Evolutionary conservation across 306 rosid species (phyloP), one percentile per base, ranked within the genome.

Genomic region (Chamaecrista fasciculata): DNA sequence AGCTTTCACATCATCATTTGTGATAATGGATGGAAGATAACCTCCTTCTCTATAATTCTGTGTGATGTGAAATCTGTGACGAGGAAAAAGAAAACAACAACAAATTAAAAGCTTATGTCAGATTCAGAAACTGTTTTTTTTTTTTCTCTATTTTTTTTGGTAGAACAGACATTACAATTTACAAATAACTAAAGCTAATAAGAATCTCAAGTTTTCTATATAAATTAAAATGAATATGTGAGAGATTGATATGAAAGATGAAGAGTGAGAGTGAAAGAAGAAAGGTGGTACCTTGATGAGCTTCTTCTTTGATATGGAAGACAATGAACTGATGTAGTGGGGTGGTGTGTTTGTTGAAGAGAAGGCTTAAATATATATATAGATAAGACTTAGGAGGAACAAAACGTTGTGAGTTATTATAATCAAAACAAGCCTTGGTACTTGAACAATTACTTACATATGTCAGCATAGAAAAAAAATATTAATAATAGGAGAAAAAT

Each of bases 221-320:
- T 34, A 7, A 37, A 24, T 14, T 4, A 15, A 34, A 37, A 37
- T 34, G 62, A 8, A 52, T 16, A 50, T 59, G 47, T 65, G 62
- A 70, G 59, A 73, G 74, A 73, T 34, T 29, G 56, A 25, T 48
- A 37, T 63, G 72, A 19, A 10, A 59, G 62, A 29, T 29, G 4
- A 33, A 33, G 34, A n/a, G n/a, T n/a, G 11, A 43, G 8, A 59
- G 46, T 8, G 28, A 18, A 34, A 2, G 46, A 23, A 18, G 10
- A 24, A 59, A 75, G 53, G 75, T 69, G 51, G 81, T 76, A 84
- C 96, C 93, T 90, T 73, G 31, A 80, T 77, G 26, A 78, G 79
- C 75, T n/a, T n/a, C n/a, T n/a, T n/a, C n/a, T n/a, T n/a, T 73
- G 85, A 79, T 60, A 65, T 49, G 74, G 82, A 77, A 69, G 40